phyloP scores from a whole-genome alignment of 805 yeast species.

The Hanseniaspora osmophila region DNA sequence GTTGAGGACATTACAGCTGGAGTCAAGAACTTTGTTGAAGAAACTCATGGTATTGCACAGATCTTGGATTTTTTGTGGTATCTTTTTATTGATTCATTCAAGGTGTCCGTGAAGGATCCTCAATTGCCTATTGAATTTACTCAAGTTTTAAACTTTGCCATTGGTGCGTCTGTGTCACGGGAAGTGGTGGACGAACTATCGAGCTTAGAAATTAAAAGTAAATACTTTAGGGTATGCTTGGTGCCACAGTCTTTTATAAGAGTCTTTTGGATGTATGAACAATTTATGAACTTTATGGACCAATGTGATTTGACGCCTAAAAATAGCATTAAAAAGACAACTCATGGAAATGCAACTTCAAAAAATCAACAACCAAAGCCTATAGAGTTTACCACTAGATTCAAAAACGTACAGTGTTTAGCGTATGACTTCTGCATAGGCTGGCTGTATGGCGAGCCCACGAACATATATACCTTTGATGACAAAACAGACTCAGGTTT shows the following conservation, averaged over 20 bases:
- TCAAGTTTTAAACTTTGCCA: constrained; percentile 32
- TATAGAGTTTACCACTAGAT: background rate
- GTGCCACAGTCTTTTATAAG: constrained; percentile 36
- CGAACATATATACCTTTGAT: constrained; percentile 1
- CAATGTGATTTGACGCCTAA: background rate
- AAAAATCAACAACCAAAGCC: background rate
- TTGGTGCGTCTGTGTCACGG: constrained; percentile 29
- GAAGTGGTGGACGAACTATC: constrained; percentile 20
- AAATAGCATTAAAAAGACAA: background rate
- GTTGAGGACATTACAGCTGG: background rate
- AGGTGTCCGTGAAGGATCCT: constrained; percentile 18
- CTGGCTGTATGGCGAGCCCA: constrained; percentile 41
- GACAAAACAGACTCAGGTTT: constrained; percentile 45
- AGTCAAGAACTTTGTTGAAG: background rate
- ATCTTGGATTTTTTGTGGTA: constrained; percentile 12
- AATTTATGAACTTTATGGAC: constrained; percentile 4
- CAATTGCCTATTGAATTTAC: constrained; percentile 26
- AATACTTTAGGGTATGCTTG: constrained; percentile 42
- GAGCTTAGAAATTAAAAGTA: constrained; percentile 43
- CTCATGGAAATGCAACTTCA: background rate
- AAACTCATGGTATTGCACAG: background rate
- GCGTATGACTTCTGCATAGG: constrained; percentile 62
- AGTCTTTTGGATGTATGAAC: constrained; percentile 25
- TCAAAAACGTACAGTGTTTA: constrained; percentile 37
- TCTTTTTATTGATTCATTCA: constrained; percentile 17